phyloP scores from a whole-genome alignment of 805 yeast species.

The Sungouiozyma intestinalis region DNA sequence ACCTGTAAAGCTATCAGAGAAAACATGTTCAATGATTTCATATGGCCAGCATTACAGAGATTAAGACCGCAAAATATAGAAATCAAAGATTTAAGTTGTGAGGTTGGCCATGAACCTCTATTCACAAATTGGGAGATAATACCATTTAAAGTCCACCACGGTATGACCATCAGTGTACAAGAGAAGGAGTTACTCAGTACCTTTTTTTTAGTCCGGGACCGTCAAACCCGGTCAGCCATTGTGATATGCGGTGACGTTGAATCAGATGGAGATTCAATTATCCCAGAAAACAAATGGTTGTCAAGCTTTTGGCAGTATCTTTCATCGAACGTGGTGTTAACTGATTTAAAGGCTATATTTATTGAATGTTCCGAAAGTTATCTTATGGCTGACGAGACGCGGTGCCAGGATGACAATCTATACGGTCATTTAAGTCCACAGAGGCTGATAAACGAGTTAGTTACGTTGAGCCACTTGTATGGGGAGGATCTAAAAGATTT shows the following conservation, averaged over 20 bases:
- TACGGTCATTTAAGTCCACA: constrained; percentile 78
- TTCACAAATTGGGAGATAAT: constrained; percentile 23
- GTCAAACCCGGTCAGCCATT: constrained; percentile 28
- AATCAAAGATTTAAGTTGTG: constrained; percentile 5
- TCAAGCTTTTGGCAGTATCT: constrained; percentile 47
- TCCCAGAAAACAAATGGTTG: not conserved
- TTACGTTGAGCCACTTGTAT: constrained; percentile 29
- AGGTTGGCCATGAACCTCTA: constrained; percentile 8
- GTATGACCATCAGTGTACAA: constrained; percentile 27
- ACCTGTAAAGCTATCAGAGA: constrained; percentile 43
- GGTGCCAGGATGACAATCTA: too few relatives aligned
- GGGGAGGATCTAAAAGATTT: constrained; percentile 7
- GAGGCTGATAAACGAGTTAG: constrained; percentile 49
- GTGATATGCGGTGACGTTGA: constrained; percentile 81
- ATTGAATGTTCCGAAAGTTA: constrained; percentile 68
- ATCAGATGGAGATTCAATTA: constrained; percentile 2
- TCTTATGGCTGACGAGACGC: constrained; percentile 29
- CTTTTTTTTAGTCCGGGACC: constrained; percentile 46
- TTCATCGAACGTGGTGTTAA: constrained; percentile 34
- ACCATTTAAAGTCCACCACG: constrained; percentile 34
- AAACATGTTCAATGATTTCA: constrained; percentile 57
- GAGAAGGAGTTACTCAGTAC: constrained; percentile 32
- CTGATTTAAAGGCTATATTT: constrained; percentile 42
- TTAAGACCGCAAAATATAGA: constrained; percentile 9
- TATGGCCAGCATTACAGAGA: constrained; percentile 65